Percentiles rank a stretch among this genome's conserved stretches.
Conservation (phyloP, 306 rosid species). For the Amphicarpaea edgeworthii region DNA sequence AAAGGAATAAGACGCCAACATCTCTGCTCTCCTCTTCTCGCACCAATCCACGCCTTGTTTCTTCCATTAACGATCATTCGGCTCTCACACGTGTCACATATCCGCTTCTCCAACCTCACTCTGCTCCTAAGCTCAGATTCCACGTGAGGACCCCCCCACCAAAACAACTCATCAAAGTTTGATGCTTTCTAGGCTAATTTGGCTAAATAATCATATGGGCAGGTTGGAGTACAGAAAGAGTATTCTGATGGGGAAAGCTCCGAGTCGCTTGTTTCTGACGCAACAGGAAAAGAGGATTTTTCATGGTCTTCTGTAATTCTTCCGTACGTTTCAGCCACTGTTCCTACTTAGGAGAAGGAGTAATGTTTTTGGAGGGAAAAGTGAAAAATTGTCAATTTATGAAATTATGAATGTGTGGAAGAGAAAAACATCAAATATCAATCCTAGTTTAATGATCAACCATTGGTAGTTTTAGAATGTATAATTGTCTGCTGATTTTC, state of each 20-base stretch:
- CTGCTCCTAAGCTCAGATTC: constrained; percentile 55
- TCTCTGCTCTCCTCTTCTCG: constrained; percentile 40
- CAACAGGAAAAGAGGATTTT: constrained; percentile 61
- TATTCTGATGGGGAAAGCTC: constrained; percentile 60
- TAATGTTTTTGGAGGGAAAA: not conserved
- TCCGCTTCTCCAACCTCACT: constrained; percentile 41
- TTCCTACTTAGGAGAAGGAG: constrained; percentile 1
- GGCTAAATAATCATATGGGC: constrained; percentile 40
- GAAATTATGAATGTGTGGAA: not conserved
- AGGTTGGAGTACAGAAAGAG: constrained; percentile 71
- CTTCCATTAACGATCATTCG: constrained; percentile 47
- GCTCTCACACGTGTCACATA: constrained; percentile 37
- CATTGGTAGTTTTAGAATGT: constrained; percentile 18
- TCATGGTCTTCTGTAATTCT: constrained; percentile 80
- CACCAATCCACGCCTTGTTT: constrained; percentile 33
- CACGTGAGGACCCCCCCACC: constrained; percentile 47
- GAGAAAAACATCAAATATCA: constrained; percentile 9
- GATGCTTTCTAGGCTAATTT: constrained; percentile 43
- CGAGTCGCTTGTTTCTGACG: constrained; percentile 62
- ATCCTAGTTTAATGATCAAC: constrained; percentile 22
- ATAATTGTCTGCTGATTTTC: not conserved
- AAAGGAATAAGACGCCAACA: constrained; percentile 44
- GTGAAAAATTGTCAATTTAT: not conserved
- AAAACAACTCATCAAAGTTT: constrained; percentile 43
- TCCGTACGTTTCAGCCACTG: constrained; percentile 71